Percentiles rank a stretch among this genome's conserved stretches.
phyloP scores from a whole-genome alignment of 257 asterid genomes.

The Solanum chmielewskii region DNA sequence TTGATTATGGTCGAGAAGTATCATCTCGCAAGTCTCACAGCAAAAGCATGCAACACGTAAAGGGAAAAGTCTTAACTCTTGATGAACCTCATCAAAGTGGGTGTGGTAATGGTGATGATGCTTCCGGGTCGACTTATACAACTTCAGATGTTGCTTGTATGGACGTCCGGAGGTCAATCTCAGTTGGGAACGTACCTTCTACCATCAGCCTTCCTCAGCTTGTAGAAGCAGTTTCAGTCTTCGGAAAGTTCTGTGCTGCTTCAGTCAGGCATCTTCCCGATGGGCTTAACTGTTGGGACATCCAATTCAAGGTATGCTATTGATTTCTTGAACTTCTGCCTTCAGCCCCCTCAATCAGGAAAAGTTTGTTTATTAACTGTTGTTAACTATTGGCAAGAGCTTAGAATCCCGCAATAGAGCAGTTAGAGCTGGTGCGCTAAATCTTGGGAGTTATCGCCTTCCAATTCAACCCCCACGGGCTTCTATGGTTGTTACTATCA shows the following conservation, averaged over 20 bases:
- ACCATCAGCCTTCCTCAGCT: constrained; percentile 18
- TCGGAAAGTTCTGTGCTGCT: constrained; percentile 34
- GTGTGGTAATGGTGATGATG: background rate
- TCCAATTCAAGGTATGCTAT: background rate
- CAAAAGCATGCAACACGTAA: background rate
- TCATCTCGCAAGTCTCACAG: constrained; percentile 5
- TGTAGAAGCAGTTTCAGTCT: constrained; percentile 29
- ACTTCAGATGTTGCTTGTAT: background rate
- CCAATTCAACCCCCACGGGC: constrained; percentile 11
- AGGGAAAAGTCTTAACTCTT: background rate
- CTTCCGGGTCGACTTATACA: constrained; percentile 1
- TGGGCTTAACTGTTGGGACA: constrained; percentile 5
- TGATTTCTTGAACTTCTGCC: background rate
- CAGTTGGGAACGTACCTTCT: constrained; percentile 18
- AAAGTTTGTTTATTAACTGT: background rate
- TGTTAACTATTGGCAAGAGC: constrained; percentile 15
- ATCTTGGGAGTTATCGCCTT: constrained; percentile 14
- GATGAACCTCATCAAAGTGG: constrained; percentile 1
- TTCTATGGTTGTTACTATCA: constrained; percentile 19
- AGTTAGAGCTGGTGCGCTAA: constrained; percentile 16
- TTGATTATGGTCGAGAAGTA: constrained; percentile 7
- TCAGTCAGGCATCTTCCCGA: constrained; percentile 10
- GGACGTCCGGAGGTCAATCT: constrained; percentile 7
- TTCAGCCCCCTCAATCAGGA: background rate
- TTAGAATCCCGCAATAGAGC: constrained; percentile 28